Conservation (phyloP, 2,329 filamentous ascomycete species). For the Stemphylium beticola region DNA sequence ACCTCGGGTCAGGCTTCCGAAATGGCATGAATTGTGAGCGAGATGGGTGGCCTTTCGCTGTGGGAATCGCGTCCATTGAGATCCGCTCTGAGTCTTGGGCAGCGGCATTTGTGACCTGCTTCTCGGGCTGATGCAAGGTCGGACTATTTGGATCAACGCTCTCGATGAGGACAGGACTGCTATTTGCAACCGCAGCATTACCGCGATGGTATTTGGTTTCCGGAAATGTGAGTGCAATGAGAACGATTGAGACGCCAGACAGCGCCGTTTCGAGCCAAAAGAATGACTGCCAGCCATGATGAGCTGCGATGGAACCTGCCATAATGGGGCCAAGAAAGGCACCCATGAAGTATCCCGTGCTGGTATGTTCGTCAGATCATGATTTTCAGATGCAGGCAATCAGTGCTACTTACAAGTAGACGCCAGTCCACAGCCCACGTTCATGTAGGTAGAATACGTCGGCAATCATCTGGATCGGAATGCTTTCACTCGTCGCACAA, state of each 20-base stretch:
- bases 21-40: conserved; percentile 49
- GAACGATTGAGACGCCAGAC: conserved; percentile 48
- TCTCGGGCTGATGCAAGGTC: conserved; percentile 31
- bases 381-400: no score
- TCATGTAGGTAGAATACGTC: conserved; percentile 56
- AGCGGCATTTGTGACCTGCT: conserved; percentile 27
- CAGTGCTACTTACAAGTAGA: conserved; percentile 43
- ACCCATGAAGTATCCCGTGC: conserved; percentile 52
- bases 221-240: conserved; percentile 51
- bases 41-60: conserved; percentile 48
- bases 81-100: conserved; percentile 33
- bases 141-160: neutral
- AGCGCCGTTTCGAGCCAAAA: conserved; percentile 55
- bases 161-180: neutral
- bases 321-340: conserved; percentile 55
- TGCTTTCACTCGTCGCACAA: conserved; percentile 53
- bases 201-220: conserved; percentile 52
- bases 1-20: conserved; percentile 47
- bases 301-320: conserved; percentile 50
- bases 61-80: conserved; percentile 17
- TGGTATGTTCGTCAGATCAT: conserved; percentile 12
- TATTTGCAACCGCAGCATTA: conserved; percentile 2
- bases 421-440: conserved; percentile 49
- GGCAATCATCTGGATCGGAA: conserved; percentile 53
- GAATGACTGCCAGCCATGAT: conserved; percentile 55